Conservation (phyloP, 108 stramenopile genomes). For the Pseudonitzschia pungens region DNA sequence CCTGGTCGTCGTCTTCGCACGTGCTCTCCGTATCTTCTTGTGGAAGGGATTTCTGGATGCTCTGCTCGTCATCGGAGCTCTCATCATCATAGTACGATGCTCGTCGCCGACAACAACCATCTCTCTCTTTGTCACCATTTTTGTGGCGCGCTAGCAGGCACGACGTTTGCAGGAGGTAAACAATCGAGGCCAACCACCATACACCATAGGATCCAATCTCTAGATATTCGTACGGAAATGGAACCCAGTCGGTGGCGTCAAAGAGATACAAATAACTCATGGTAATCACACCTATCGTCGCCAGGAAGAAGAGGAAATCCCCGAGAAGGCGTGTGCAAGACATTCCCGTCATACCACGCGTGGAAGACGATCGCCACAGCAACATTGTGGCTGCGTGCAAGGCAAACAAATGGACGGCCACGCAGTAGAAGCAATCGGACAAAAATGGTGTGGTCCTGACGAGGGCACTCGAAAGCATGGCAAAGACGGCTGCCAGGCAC, state of each 20-base stretch:
- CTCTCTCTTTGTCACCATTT: neutral
- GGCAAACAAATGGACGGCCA: slow-evolving; percentile 7
- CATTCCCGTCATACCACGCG: neutral
- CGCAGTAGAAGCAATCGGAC: neutral
- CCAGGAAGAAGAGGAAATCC: neutral
- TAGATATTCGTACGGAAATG: neutral
- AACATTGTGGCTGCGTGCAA: neutral
- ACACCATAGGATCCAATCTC: neutral
- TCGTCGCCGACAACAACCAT: neutral
- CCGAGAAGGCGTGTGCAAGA: neutral
- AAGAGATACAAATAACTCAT: slow-evolving; percentile 1
- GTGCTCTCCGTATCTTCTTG: neutral
- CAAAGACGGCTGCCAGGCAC: neutral
- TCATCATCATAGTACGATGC: neutral
- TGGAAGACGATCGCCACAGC: neutral
- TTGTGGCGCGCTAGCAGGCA: neutral
- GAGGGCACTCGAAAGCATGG: neutral
- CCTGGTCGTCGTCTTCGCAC: neutral
- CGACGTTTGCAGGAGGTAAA: neutral
- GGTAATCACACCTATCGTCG: neutral
- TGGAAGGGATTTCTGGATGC: neutral
- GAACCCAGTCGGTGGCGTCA: neutral
- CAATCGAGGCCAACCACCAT: slow-evolving; percentile 1
- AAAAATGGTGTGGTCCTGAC: neutral
- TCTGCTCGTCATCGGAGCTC: neutral